Conservation (phyloP, 805 yeast genomes). For the Lipomyces sp. region DNA sequence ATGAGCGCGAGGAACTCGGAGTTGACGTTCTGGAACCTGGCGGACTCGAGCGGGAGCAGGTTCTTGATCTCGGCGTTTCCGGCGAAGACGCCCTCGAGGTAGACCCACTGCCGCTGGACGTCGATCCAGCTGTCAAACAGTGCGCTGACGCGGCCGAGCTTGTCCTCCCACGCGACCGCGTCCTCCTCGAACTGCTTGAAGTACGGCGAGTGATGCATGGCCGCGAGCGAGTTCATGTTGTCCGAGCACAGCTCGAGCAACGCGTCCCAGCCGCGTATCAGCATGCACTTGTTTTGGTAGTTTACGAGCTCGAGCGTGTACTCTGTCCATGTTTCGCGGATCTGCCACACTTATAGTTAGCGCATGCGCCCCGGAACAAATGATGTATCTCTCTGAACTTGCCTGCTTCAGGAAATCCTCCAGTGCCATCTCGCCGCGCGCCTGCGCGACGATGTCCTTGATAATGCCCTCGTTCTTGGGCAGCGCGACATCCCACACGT, state of each 20-base stretch:
- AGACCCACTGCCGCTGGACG: conserved; percentile 84
- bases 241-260: conserved; percentile 57
- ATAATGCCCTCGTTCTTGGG: conserved; percentile 46
- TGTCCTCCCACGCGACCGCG: conserved; percentile 52
- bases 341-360: conserved; percentile 31
- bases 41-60: conserved; percentile 66
- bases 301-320: conserved; percentile 52
- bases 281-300: conserved; percentile 49
- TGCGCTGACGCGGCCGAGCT: conserved; percentile 49
- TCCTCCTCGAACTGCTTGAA: conserved; percentile 59
- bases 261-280: conserved; percentile 66
- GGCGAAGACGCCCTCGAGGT: conserved; percentile 70
- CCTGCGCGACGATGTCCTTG: conserved; percentile 53
- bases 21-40: conserved; percentile 61
- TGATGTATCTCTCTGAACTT: background rate
- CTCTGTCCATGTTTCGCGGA: conserved; percentile 56
- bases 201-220: conserved; percentile 70
- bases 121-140: conserved; percentile 73
- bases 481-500: conserved; percentile 60
- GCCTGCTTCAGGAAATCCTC: conserved; percentile 50
- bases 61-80: conserved; percentile 56
- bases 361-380: too few relatives aligned
- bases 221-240: conserved; percentile 57
- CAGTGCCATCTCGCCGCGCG: conserved; percentile 67
- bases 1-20: conserved; percentile 56